Evolutionary conservation across 768 basidiomycete genomes (phyloP), one percentile per base, ranked within the genome.

Genomic region (Auricularia cornea): DNA sequence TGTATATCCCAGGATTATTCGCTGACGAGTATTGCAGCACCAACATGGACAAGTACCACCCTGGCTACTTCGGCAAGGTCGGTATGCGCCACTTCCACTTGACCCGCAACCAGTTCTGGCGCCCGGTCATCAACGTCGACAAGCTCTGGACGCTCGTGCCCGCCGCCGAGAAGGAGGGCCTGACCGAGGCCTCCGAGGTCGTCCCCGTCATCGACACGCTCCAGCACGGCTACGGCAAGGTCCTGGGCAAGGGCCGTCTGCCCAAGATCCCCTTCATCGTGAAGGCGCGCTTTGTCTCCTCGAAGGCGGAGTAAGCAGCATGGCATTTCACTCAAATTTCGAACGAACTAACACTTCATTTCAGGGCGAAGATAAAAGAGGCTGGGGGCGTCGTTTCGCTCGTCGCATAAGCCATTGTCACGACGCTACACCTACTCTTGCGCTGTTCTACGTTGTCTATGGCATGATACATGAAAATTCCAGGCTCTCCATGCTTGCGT

Each of bases 61-160:
- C 94, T 77, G 95, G 95, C 91, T 98, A 98, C 93, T 98, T 96
- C 77, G 95, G 95, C 83, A 98, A 98, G 81, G 93, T 96, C 76
- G 97, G 97, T 92, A 99, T 99, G 96, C 88, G 97, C 75, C 88
- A 89, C 78, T 99, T 90, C 91, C 97, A 99, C 77, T 79, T 94
- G 67, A 94, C 91, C 62, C 88, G 88, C 78, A 97, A 97, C 78
- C 77, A 83, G 69, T 82, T 86, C 78, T 97, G 93, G 94, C 85
- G 89, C 67, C 94, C 96, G 23, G 90, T 89, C 75, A 92, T 99
- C 88, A 99, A 99, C 81, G 87, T 98, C 76, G 97, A 98, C 85
- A 95, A 95, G 81, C 84, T 96, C 61, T 93, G 93, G 93, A 83
- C 85, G 66, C 88, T 97, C 72, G 89, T 97, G 31, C 92, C 94